Evolutionary conservation across 202 grass and related monocot species (phyloP), one percentile per base, ranked within the genome.

Genomic region (Panicum virgatum): DNA sequence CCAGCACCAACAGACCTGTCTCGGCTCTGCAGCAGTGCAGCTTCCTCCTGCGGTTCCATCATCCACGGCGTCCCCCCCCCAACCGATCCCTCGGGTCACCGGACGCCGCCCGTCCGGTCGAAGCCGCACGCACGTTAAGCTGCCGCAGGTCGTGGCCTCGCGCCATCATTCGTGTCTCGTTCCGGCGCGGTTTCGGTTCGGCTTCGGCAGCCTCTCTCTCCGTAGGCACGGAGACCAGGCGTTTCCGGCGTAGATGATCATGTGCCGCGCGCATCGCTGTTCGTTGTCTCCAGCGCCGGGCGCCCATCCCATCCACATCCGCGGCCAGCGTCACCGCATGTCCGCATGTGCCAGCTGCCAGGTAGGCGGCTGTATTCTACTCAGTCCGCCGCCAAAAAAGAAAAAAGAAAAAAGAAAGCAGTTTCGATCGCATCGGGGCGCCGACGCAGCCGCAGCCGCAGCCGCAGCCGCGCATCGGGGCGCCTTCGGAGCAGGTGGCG

Each of bases 401-500:
- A 10, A 64, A 53, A 1, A 13, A n/a, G n/a, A 16, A 37, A 34
- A 34, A n/a, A n/a, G n/a, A 30, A 30, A 34, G n/a, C n/a, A n/a
- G n/a, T n/a, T 46, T 44, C 53, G 16, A 22, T 6, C 34, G 19
- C 4, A 18, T 25, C 19, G 81, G 19, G 39, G 5, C 20, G 9
- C 19, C 13, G 32, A 22, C 20, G 20, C 64, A 42, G 34, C 9
- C 62, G 32, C 9, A 1, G 16, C 30, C 53, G 39, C 53, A 32
- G n/a, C n/a, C n/a, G n/a, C n/a, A n/a, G n/a, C n/a, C n/a, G n/a
- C n/a, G n/a, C 68, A 38, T 65, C 58, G 36, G n/a, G 51, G n/a
- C n/a, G n/a, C n/a, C n/a, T n/a, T 4, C 14, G 16, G 59, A 47
- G 62, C 69, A 74, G 39, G 60, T 85, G 34, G 80, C 67, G 23